Conservation (phyloP, 2,329 filamentous ascomycete species). For the Teratosphaeria pseudoeucalypti region DNA sequence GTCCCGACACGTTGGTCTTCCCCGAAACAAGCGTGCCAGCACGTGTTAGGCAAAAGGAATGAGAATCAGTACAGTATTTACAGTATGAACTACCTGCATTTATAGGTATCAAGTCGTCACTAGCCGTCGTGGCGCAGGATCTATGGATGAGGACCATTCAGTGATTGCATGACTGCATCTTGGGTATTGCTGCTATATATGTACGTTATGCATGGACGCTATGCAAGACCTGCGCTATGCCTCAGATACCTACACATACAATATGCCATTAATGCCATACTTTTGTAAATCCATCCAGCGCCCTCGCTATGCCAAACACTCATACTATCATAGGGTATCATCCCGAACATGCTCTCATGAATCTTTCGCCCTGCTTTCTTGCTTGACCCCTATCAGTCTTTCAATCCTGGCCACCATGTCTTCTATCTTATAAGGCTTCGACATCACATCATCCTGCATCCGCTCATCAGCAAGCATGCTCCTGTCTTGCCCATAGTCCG, state of each 20-base stretch:
- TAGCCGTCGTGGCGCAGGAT: too few relatives aligned
- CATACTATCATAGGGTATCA: background rate
- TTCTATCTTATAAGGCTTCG: conserved; percentile 25
- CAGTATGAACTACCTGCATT: too few relatives aligned
- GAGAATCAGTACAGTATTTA: too few relatives aligned
- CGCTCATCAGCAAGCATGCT: background rate
- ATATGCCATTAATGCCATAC: background rate
- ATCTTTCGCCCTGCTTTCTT: background rate
- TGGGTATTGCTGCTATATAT: background rate
- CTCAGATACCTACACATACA: background rate
- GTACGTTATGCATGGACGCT: background rate
- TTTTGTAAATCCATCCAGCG: background rate
- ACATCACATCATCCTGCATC: conserved; percentile 15
- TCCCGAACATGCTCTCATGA: background rate
- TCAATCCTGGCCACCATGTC: conserved; percentile 17
- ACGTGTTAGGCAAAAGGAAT: background rate
- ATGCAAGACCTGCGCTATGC: background rate
- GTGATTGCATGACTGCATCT: too few relatives aligned
- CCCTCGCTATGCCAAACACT: background rate
- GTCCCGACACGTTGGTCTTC: background rate
- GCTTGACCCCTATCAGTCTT: background rate
- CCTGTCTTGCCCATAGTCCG: background rate
- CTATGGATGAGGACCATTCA: too few relatives aligned
- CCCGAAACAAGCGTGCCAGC: background rate
- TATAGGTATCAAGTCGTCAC: too few relatives aligned